A percentile compares a stretch with the other conserved stretches of the same genome.
These are phyloP conservation scores for Pseudogymnoascus sp. DNA, from an alignment of 2,329 filamentous ascomycete species.

Conservation along the genomic window DNA sequence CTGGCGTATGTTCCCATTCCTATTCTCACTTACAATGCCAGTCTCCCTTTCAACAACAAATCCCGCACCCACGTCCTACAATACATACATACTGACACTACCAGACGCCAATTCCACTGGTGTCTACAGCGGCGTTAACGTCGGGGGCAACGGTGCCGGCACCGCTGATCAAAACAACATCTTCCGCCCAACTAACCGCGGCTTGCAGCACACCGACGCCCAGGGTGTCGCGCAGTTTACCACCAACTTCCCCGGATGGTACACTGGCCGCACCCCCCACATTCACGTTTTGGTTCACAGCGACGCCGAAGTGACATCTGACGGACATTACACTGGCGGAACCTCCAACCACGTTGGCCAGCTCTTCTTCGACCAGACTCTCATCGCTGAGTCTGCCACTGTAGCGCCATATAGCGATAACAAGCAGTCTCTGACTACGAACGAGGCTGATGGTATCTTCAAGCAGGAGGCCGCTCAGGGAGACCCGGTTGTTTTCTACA, in stretches of 20 bases:
- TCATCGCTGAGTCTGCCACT: slow-evolving; percentile 43
- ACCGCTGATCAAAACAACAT: slow-evolving; percentile 29
- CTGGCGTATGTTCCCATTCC: slow-evolving; percentile 26
- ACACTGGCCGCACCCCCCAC: slow-evolving; percentile 37
- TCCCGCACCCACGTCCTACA: neutral
- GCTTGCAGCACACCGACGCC: slow-evolving; percentile 32
- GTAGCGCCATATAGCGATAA: slow-evolving; percentile 40
- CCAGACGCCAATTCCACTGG: slow-evolving; percentile 32
- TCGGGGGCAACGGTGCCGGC: slow-evolving; percentile 35
- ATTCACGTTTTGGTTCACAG: slow-evolving; percentile 41
- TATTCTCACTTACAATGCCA: slow-evolving; percentile 13
- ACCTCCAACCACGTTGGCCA: slow-evolving; percentile 54
- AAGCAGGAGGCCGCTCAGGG: slow-evolving; percentile 37
- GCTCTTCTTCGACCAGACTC: slow-evolving; percentile 54
- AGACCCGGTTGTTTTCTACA: slow-evolving; percentile 49
- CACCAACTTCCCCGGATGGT: slow-evolving; percentile 39
- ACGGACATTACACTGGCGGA: slow-evolving; percentile 42
- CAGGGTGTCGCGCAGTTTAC: slow-evolving; percentile 36
- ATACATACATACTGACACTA: neutral
- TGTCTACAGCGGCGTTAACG: slow-evolving; percentile 33
- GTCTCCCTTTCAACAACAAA: neutral
- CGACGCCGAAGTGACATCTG: slow-evolving; percentile 29
- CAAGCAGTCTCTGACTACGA: slow-evolving; percentile 38
- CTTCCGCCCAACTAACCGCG: slow-evolving; percentile 34
- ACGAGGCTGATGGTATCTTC: slow-evolving; percentile 41